A percentile compares a stretch with the other conserved stretches of the same genome.
Evolutionary conservation across 176 grass and related monocot species (phyloP).

Genomic region (Urochloa ruziziensis): DNA sequence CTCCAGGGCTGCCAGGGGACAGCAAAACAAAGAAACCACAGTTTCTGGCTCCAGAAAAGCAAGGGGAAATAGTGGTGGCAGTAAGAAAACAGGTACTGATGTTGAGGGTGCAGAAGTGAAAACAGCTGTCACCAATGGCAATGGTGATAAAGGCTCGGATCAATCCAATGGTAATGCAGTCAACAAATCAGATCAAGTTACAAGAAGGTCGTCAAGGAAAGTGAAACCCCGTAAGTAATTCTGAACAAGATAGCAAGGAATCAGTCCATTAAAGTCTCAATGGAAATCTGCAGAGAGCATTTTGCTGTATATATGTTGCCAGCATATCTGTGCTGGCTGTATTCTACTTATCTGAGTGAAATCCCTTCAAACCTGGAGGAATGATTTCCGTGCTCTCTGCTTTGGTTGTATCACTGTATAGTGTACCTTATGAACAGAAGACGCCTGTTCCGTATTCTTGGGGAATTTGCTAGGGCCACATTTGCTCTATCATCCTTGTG

Average conservation of each 20-base stretch:
- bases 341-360: not conserved
- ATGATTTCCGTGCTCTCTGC: not conserved
- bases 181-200: not conserved
- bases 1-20: conserved; percentile 2
- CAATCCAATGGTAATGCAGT: not conserved
- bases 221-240: conserved; percentile 27
- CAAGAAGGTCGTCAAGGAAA: conserved; percentile 32
- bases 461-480: not conserved
- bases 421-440: not conserved
- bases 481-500: not conserved
- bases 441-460: not conserved
- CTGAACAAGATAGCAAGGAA: not conserved
- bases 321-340: not conserved
- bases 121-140: not conserved
- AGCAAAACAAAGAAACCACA: not conserved
- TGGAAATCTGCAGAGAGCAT: not conserved
- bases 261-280: not conserved
- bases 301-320: conserved; percentile 20
- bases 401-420: not conserved
- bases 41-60: not conserved
- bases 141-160: not conserved
- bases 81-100: not conserved
- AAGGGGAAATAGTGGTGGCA: conserved; percentile 1
- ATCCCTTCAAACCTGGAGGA: not conserved
- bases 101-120: not conserved